Base-by-base conservation (phyloP, 1,284 basidiomycete species). In the Lignosus rhinocerotis region DNA sequence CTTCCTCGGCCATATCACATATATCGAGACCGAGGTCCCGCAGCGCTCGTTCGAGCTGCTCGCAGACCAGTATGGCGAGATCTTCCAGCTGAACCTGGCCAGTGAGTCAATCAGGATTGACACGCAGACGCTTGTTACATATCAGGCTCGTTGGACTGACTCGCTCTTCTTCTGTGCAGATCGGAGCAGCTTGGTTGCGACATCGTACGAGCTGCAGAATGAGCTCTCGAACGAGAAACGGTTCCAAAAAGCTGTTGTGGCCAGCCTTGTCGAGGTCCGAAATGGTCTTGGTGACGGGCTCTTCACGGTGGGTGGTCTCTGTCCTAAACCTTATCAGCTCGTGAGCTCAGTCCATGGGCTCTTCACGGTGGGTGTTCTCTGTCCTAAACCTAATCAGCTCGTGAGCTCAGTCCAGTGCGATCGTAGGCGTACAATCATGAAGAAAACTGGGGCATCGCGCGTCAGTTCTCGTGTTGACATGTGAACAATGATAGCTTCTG, bases 361-460 rank as follows among this genome's bases (percentile, higher is more conserved):
- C 7, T 80, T 80, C 67, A 80, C 78, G 17, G 76, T 77, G 43
- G 7, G 71, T 55, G 14, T 1, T 16, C 25, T 25, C 25, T 25
- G 25, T 25, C 25, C 25, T 4, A 25, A 25, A 25, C 25, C 25
- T 25, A 25, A 25, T 25, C 4, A 25, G 36, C 36, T 8, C 17
- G 39, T 45, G 14, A 21, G 2, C 42, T 25, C 12, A 48, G n/a
- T 32, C 50, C 3, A 33, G 14, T 31, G n/a, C 12, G 43, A 39
- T 17, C 14, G 1, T 56, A 75, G 68, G 79, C 80, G 0, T 69
- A 74, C 31, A 63, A 70, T 16, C 72, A 75, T 6, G 81, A 84
- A 61, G 72, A 73, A 41, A 80, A 80, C 67, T 83, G 81, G 81
- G 76, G 70, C 10, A 70, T 79, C 42, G 78, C 78, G 19, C 79